Evolutionary conservation across 192 early-diverging fungal species (phyloP), one percentile per base, ranked within the genome.

Genomic region (Coemansia sp.): DNA sequence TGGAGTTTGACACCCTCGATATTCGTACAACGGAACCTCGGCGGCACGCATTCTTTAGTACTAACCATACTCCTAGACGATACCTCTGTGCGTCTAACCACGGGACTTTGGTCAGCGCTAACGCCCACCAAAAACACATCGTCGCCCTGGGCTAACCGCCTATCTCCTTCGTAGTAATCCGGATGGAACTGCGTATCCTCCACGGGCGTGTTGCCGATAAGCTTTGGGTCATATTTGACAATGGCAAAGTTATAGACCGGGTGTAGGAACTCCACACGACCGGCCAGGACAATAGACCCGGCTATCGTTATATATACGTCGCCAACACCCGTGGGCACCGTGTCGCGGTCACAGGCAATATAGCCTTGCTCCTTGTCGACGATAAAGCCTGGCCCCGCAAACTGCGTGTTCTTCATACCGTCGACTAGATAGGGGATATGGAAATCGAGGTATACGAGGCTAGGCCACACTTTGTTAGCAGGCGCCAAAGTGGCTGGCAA

Each of bases 231-330:
- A 70, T 94, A 98, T 11, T 84, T 81, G 5, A 98, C 64, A 9
- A 98, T 74, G 0, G 91, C 88, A 78, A 93, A 93, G 85, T 96
- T 97, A 69, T 97, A 93, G 1, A 89, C 88, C 0, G 95, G 97
- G 64, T 98, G 97, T n/a, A 95, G 71, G 60, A 93, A 92, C 3
- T 91, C 72, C 21, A 96, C 86, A 28, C 85, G 85, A 16, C 88
- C 97, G 0, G 92, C 92, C 68, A 98, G 88, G 49, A 95, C 92
- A 28, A 96, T 87, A 16, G 91, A 91, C 66, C 95, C 91, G 49
- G 92, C 94, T 67, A 98, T 92, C 0, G 97, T 97, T 52, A 98
- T 82, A 62, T 85, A 83, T 46, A 97, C 89, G 68, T 98, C 97
- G 39, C 94, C 93, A 40, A 96, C 77, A 32, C 85, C 86, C 66